Evolutionary conservation across 345 rosid genomes (phyloP).

Genomic region (Corchorus capsularis): DNA sequence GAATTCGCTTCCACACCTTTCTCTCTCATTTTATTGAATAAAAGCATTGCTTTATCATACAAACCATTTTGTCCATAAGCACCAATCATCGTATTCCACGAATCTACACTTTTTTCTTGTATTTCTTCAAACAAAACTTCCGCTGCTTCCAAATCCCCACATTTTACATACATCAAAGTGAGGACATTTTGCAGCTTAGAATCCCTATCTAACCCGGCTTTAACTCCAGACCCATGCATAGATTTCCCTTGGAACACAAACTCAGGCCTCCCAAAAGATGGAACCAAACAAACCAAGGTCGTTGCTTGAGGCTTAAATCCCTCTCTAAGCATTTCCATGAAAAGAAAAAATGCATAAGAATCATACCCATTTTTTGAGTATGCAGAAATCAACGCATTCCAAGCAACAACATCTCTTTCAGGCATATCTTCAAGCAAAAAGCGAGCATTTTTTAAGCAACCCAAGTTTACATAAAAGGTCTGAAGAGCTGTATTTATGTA

Average conservation of each 20-base stretch:
- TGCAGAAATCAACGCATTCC: conserved; percentile 85
- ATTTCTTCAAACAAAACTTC: conserved; percentile 53
- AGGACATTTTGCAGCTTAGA: conserved; percentile 58
- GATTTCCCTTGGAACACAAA: conserved; percentile 59
- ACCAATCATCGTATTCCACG: conserved; percentile 86
- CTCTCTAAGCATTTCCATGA: conserved; percentile 57
- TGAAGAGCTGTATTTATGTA: conserved; percentile 65
- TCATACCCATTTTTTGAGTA: conserved; percentile 61
- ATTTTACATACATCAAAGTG: conserved; percentile 66
- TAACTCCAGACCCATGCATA: conserved; percentile 58
- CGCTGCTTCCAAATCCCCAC: conserved; percentile 54
- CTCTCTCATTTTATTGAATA: conserved; percentile 57
- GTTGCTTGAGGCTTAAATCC: conserved; percentile 53
- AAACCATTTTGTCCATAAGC: conserved; percentile 65
- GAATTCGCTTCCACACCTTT: conserved; percentile 43
- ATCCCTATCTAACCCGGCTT: conserved; percentile 57
- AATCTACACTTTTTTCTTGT: conserved; percentile 53
- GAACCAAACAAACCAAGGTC: conserved; percentile 62
- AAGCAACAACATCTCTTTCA: conserved; percentile 63
- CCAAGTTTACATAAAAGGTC: conserved; percentile 43
- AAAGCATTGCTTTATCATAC: conserved; percentile 44
- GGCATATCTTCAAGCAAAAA: conserved; percentile 65
- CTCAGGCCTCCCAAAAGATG: conserved; percentile 57
- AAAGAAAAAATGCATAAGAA: conserved; percentile 42
- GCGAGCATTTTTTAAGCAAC: conserved; percentile 41